Evolutionary conservation across 306 rosid species (phyloP), one percentile per base, ranked within the genome.

Genomic region (Vachellia pachyceras): DNA sequence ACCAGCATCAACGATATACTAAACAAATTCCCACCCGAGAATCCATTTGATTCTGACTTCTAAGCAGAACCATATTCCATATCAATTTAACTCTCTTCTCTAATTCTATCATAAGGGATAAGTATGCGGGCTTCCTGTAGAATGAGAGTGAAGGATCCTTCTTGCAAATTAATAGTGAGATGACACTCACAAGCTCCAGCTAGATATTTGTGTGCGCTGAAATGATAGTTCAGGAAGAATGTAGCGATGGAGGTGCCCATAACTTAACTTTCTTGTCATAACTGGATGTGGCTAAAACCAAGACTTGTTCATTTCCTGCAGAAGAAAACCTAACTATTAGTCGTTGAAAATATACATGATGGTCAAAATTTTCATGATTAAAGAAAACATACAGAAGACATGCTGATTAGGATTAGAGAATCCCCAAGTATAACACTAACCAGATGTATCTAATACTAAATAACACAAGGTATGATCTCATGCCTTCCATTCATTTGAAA

Each of bases 181-280:
- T 12, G 18, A 40, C 63, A 35, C 57, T 57, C 46, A 77, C 79
- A 35, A 55, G 79, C 77, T 50, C 72, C 13, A 17, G 63, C 73
- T 72, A 23, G 79, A 45, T 11, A 23, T 57, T 39, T 61, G 73
- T 72, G 76, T 69, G 66, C 63, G 61, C 77, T 40, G 45, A 35
- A 25, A 77, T 70, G 73, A 64, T 66, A 64, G 84, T 73, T 79
- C 69, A 89, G 18, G 84, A 85, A n/a, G 80, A 79, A 67, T 73
- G 64, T 17, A 80, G 80, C 0, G 93, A 77, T 20, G 99, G 98
- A 58, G 94, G 85, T 35, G 93, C 92, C 99, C 99, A 96, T 69
- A 96, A 85, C 85, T 96, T 96, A 54, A 93, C 99, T 85, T 96
- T 96, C 92, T 96, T 96, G 88, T 93, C 99, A 57, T 71, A 83